A percentile compares a stretch with the other conserved stretches of the same genome.
Evolutionary conservation across 2,329 filamentous ascomycete genomes (phyloP).

Genomic region (Pseudocercospora musae): DNA sequence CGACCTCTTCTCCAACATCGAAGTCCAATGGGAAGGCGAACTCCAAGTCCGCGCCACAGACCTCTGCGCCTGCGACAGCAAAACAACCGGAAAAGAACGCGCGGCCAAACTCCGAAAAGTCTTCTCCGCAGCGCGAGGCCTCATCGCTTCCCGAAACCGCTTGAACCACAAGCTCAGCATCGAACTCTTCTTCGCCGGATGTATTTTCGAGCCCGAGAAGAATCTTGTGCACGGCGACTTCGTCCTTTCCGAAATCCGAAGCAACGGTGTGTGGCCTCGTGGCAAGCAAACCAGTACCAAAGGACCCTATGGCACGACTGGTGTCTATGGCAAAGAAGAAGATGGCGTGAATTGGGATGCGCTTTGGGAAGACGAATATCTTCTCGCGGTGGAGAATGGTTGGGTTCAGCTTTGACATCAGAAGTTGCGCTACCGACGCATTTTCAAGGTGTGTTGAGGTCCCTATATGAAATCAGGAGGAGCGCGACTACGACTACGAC

Average conservation of each 20-base stretch:
- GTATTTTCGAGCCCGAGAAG: slow-evolving; percentile 50
- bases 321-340: slow-evolving; percentile 49
- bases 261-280: slow-evolving; percentile 42
- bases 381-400: slow-evolving; percentile 31
- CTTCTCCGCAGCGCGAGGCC: slow-evolving; percentile 41
- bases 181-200: slow-evolving; percentile 52
- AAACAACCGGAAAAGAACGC: slow-evolving; percentile 34
- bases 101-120: slow-evolving; percentile 39
- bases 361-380: slow-evolving; percentile 35
- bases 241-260: slow-evolving; percentile 41
- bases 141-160: slow-evolving; percentile 40
- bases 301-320: slow-evolving; percentile 50
- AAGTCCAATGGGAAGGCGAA: slow-evolving; percentile 47
- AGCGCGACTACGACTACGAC: no score
- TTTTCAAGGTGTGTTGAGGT: neutral
- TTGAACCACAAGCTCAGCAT: slow-evolving; percentile 42
- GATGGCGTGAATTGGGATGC: slow-evolving; percentile 41
- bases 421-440: neutral
- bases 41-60: slow-evolving; percentile 50
- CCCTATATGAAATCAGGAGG: neutral
- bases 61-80: slow-evolving; percentile 45
- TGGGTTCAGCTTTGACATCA: slow-evolving; percentile 32
- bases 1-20: slow-evolving; percentile 43
- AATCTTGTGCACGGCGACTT: slow-evolving; percentile 50
- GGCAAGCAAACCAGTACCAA: slow-evolving; percentile 40